These are phyloP conservation scores for Clavispora phyllophila DNA, from an alignment of 805 yeast species.

Conservation along the genomic window DNA sequence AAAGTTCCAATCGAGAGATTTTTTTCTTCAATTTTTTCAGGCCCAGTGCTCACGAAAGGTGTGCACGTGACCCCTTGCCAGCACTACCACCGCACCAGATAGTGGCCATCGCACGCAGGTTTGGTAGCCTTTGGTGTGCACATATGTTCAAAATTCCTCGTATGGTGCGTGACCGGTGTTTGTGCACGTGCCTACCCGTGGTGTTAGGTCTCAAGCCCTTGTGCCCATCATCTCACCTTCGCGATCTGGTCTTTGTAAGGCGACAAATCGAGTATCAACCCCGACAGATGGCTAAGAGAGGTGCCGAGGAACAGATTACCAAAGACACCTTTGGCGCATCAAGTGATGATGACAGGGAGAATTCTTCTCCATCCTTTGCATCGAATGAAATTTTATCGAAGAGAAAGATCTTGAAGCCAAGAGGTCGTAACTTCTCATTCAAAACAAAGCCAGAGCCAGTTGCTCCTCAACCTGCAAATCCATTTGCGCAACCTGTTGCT, in stretches of 20 bases:
- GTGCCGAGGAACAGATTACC: constrained; percentile 60
- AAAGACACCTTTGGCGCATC: constrained; percentile 36
- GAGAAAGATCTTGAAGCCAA: constrained; percentile 65
- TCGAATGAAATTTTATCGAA: constrained; percentile 57
- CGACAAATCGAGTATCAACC: neutral
- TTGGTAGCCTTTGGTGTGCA: neutral
- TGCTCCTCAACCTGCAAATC: neutral
- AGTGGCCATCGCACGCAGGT: neutral
- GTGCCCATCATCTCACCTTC: neutral
- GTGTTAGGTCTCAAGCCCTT: constrained; percentile 14
- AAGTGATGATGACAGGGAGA: constrained; percentile 30
- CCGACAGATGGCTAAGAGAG: constrained; percentile 56
- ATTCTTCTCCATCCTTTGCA: constrained; percentile 30
- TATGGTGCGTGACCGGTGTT: neutral
- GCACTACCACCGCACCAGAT: neutral
- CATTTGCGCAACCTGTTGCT: neutral
- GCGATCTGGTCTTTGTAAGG: neutral
- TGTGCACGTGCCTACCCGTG: constrained; percentile 7
- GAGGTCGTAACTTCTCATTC: constrained; percentile 17
- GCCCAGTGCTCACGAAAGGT: constrained; percentile 1
- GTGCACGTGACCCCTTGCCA: constrained; percentile 3
- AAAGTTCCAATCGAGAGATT: constrained; percentile 6
- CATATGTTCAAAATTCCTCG: neutral
- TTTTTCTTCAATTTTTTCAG: constrained; percentile 10
- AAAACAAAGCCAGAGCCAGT: neutral